Conservation (phyloP, 225 moss, liverwort and hornwort genomes). For the Pseudoscleropodium purum region DNA sequence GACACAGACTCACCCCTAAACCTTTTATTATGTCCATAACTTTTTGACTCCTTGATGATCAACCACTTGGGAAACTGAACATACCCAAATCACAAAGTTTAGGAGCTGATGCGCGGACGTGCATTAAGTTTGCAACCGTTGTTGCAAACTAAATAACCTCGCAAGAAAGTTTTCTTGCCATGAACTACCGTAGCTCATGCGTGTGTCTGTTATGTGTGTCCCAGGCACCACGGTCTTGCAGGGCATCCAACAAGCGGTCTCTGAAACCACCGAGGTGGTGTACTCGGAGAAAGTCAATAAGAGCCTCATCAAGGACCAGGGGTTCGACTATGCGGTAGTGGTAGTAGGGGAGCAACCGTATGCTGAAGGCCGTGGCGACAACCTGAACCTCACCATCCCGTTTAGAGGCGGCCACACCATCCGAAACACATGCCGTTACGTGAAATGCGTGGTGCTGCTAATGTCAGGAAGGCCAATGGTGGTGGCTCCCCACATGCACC, state of each 20-base stretch:
- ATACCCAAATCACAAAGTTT: neutral
- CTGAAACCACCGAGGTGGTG: constrained; percentile 18
- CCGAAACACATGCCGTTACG: constrained; percentile 18
- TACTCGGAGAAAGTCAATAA: constrained; percentile 5
- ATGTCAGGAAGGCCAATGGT: constrained; percentile 43
- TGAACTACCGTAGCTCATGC: neutral
- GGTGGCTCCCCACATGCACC: constrained; percentile 24
- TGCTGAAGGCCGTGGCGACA: constrained; percentile 31
- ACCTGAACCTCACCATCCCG: constrained; percentile 44
- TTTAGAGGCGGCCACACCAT: constrained; percentile 15
- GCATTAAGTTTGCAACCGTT: neutral
- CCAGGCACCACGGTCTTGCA: constrained; percentile 41
- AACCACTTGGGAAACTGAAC: neutral
- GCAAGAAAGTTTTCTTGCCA: neutral
- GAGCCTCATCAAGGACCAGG: constrained; percentile 5
- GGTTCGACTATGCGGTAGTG: constrained; percentile 38
- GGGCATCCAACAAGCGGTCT: constrained; percentile 28
- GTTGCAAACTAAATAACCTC: neutral
- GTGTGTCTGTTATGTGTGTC: neutral
- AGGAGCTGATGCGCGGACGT: no score
- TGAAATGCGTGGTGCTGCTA: constrained; percentile 39
- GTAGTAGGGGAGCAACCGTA: constrained; percentile 45
- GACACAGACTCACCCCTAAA: neutral
- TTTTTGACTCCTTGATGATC: neutral
- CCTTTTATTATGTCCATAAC: neutral